These are phyloP conservation scores for Pseudogymnoascus sp. DNA, from an alignment of 2,329 filamentous ascomycete genomes.

Conservation along the genomic window DNA sequence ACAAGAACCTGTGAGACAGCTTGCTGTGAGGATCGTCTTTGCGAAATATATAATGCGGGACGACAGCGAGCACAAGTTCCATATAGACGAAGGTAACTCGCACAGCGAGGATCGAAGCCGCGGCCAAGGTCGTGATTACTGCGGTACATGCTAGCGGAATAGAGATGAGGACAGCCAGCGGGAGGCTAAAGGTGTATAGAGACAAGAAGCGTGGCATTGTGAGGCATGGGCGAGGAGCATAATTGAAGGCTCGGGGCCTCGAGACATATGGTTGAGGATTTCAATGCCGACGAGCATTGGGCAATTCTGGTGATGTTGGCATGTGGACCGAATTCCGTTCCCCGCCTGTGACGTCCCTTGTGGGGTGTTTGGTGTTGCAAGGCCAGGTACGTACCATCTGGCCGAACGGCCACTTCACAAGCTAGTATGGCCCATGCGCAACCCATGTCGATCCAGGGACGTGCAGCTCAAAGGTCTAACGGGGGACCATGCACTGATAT, in stretches of 20 bases:
- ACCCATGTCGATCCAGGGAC: background rate
- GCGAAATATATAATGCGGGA: slow-evolving; percentile 44
- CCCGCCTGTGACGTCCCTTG: slow-evolving; percentile 1
- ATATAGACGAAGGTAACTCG: slow-evolving; percentile 55
- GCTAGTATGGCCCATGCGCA: background rate
- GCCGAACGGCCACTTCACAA: background rate
- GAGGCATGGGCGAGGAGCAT: background rate
- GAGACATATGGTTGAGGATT: background rate
- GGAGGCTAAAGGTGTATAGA: slow-evolving; percentile 48
- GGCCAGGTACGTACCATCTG: slow-evolving; percentile 5
- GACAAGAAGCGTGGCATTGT: slow-evolving; percentile 47
- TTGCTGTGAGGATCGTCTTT: background rate
- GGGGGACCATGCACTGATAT: background rate
- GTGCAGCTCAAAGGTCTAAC: background rate
- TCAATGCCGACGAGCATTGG: slow-evolving; percentile 1
- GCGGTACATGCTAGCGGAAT: slow-evolving; percentile 56
- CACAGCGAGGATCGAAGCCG: slow-evolving; percentile 52
- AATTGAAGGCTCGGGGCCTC: background rate
- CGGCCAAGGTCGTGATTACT: slow-evolving; percentile 52
- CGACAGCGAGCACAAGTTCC: slow-evolving; percentile 50
- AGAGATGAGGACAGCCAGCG: slow-evolving; percentile 54
- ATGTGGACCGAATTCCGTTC: background rate
- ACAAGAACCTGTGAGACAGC: slow-evolving; percentile 15
- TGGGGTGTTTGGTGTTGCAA: background rate
- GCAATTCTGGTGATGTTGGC: background rate